Evolutionary conservation across 495 filamentous ascomycete species (phyloP).

Genomic region (Chlorociboria aeruginascens): DNA sequence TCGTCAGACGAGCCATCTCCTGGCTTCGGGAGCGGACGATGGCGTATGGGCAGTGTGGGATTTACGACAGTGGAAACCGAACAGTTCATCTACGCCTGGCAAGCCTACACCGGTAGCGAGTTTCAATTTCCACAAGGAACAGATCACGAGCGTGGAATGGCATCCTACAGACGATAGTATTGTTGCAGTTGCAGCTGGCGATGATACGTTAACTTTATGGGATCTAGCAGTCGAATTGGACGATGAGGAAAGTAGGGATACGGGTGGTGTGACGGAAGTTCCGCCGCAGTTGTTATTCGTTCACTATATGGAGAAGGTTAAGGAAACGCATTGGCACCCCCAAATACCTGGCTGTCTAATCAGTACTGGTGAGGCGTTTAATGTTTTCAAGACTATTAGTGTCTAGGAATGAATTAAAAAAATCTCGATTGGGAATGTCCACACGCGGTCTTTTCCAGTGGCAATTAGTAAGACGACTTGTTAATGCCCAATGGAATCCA

Average conservation of each 20-base stretch:
- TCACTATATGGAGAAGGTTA: conserved; percentile 87
- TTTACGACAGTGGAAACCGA: conserved; percentile 82
- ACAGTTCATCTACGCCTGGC: conserved; percentile 23
- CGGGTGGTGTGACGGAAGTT: conserved; percentile 76
- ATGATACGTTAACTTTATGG: conserved; percentile 92
- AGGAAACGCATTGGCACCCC: conserved; percentile 94
- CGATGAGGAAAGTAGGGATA: conserved; percentile 88
- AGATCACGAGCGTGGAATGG: conserved; percentile 94
- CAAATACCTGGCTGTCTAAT: conserved; percentile 89
- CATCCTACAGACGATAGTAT: conserved; percentile 94
- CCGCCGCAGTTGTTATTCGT: conserved; percentile 93
- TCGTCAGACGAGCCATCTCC: conserved; percentile 68
- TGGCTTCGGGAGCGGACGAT: conserved; percentile 89
- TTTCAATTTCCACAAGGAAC: conserved; percentile 90
- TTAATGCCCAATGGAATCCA: no score
- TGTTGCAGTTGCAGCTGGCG: conserved; percentile 80
- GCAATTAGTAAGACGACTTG: no score
- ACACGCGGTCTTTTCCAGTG: no score
- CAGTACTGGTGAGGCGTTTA: conserved; percentile 83
- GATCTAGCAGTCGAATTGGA: conserved; percentile 94
- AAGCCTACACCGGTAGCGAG: conserved; percentile 67
- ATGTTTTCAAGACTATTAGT: conserved; percentile 58
- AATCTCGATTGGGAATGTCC: not conserved
- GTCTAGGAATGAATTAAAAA: conserved; percentile 30
- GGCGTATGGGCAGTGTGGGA: conserved; percentile 96